phyloP scores from a whole-genome alignment of 805 yeast species.

The Barnettozyma populi region DNA sequence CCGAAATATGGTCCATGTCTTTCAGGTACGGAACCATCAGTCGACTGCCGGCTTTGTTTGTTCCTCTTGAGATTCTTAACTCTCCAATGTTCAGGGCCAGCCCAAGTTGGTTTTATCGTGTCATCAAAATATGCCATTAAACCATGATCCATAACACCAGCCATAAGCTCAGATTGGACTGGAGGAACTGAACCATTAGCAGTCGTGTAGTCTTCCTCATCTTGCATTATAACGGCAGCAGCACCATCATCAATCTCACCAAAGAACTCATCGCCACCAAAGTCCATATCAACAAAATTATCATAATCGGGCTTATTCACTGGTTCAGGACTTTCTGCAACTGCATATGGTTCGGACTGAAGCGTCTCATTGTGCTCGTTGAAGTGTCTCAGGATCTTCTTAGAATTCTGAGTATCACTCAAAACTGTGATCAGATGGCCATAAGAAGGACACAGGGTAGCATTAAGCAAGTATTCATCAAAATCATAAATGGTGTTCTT shows the following conservation, averaged over 20 bases:
- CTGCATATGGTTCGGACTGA: not conserved
- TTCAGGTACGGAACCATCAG: not conserved
- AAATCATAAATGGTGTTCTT: slow-evolving; percentile 25
- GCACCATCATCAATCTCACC: slow-evolving; percentile 19
- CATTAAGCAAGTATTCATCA: slow-evolving; percentile 25
- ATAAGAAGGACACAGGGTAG: slow-evolving; percentile 67
- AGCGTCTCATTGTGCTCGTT: slow-evolving; percentile 25
- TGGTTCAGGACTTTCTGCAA: slow-evolving; percentile 15
- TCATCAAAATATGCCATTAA: slow-evolving; percentile 80
- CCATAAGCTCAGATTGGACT: slow-evolving; percentile 22
- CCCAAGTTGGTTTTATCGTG: slow-evolving; percentile 66
- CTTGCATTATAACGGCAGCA: slow-evolving; percentile 21
- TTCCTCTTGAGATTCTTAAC: slow-evolving; percentile 51
- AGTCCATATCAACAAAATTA: slow-evolving; percentile 16
- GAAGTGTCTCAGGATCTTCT: slow-evolving; percentile 37
- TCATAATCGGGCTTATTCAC: slow-evolving; percentile 19
- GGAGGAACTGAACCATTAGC: slow-evolving; percentile 17
- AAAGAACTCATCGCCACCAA: slow-evolving; percentile 23
- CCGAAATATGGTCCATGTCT: slow-evolving; percentile 23
- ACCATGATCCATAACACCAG: slow-evolving; percentile 46
- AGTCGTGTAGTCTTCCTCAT: slow-evolving; percentile 8
- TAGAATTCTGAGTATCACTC: slow-evolving; percentile 49
- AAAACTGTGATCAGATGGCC: slow-evolving; percentile 53
- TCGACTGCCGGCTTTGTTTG: slow-evolving; percentile 7
- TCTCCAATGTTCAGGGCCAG: slow-evolving; percentile 93